Percentiles rank a stretch among this genome's conserved stretches.
phyloP scores from a whole-genome alignment of 1,284 basidiomycete species.

The Trametes versicolor region DNA sequence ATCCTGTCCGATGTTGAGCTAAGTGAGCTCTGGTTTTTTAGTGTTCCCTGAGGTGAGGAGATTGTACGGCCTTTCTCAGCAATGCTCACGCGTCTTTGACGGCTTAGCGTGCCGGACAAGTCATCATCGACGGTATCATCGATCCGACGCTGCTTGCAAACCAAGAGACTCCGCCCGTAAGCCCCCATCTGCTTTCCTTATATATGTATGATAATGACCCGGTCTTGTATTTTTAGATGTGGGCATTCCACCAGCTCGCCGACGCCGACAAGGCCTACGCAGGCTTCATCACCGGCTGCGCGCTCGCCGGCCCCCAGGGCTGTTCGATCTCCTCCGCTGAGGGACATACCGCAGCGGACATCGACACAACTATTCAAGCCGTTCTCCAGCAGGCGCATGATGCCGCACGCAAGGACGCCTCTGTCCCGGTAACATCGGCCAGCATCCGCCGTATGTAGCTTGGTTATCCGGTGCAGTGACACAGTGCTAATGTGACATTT shows the following conservation, averaged over 20 bases:
- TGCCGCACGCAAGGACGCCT: conserved; percentile 5
- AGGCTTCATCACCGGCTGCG: conserved; percentile 23
- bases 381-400: conserved; percentile 11
- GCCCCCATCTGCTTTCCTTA: too few species aligned
- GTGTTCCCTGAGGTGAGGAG: conserved; percentile 31
- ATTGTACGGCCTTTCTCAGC: not conserved
- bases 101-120: conserved; percentile 27
- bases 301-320: conserved; percentile 19
- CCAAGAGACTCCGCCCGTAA: conserved; percentile 13
- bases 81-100: not conserved
- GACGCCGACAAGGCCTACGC: conserved; percentile 18
- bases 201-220: too few species aligned
- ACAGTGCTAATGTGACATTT: not conserved
- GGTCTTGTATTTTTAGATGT: not conserved
- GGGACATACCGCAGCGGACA: conserved; percentile 9
- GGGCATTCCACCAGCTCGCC: not conserved
- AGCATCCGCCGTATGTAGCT: conserved; percentile 10
- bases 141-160: conserved; percentile 19
- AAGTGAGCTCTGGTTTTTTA: not conserved
- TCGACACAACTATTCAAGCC: conserved; percentile 14
- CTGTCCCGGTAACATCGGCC: conserved; percentile 19
- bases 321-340: conserved; percentile 10
- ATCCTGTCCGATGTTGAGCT: not conserved
- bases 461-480: too few species aligned
- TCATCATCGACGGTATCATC: conserved; percentile 28